Evolutionary conservation across 2,329 filamentous ascomycete species (phyloP).

Genomic region (Neofusicoccum sp.): DNA sequence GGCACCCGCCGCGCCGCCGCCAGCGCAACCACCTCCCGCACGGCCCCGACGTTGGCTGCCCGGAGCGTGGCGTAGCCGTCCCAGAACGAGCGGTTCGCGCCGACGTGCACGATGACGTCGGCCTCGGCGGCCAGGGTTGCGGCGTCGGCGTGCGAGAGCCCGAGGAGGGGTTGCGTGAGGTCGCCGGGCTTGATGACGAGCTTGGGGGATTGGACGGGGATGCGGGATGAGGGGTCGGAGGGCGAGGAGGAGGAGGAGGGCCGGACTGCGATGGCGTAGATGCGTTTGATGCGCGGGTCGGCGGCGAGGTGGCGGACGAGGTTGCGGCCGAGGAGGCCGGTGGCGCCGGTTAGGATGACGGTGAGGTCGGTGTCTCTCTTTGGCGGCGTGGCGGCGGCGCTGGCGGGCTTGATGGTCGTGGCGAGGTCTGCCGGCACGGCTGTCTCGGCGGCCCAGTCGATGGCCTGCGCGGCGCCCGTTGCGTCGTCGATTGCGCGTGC

Average conservation of each 20-base stretch:
- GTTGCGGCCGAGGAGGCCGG: conserved; percentile 20
- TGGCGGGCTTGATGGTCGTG: not conserved
- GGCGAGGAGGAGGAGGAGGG: not conserved
- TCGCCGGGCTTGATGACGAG: conserved; percentile 36
- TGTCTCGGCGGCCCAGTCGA: conserved; percentile 2
- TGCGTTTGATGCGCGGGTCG: conserved; percentile 27
- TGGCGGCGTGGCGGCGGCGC: not conserved
- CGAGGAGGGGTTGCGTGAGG: conserved; percentile 29
- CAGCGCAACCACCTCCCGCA: conserved; percentile 15
- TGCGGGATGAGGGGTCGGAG: not conserved
- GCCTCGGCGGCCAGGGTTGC: not conserved
- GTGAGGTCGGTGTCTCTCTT: not conserved
- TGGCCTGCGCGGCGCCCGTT: not conserved
- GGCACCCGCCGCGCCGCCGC: conserved; percentile 17
- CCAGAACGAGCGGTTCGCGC: conserved; percentile 26
- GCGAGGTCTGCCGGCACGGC: not conserved
- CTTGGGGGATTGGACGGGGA: not conserved
- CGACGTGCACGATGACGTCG: conserved; percentile 26
- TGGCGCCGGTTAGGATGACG: conserved; percentile 23
- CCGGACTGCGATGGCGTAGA: conserved; percentile 46
- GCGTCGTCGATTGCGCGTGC: not conserved
- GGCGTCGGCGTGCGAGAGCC: not conserved
- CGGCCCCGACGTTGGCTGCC: conserved; percentile 24
- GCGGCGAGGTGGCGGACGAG: conserved; percentile 32
- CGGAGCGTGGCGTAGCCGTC: conserved; percentile 28